phyloP scores from a whole-genome alignment of 169 alveolate species.

The Hammondia hammondi region DNA sequence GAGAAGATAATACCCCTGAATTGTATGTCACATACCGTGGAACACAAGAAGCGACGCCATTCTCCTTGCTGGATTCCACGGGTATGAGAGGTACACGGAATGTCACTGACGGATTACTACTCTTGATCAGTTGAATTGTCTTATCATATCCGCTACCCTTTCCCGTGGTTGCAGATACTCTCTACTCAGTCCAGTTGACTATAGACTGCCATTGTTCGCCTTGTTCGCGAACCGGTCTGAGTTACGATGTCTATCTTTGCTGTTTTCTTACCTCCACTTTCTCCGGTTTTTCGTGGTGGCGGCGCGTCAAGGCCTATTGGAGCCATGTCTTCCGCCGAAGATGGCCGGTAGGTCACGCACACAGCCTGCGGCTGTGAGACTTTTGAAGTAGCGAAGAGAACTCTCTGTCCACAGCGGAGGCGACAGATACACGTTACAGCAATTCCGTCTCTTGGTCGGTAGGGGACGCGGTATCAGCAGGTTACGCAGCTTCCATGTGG shows the following conservation, averaged over 20 bases:
- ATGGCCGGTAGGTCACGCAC: background rate
- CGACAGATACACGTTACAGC: background rate
- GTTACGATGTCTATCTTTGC: too few species aligned
- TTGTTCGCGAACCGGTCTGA: too few species aligned
- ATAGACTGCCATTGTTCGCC: too few species aligned
- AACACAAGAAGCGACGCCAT: too few species aligned
- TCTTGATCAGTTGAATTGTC: too few species aligned
- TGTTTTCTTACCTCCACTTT: background rate
- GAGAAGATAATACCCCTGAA: background rate
- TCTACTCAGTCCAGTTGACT: too few species aligned
- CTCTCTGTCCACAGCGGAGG: background rate
- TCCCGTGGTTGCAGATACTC: too few species aligned
- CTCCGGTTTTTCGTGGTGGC: background rate
- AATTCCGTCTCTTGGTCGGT: background rate
- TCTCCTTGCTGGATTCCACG: too few species aligned
- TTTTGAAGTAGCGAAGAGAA: background rate
- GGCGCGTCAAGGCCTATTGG: constrained; percentile 7
- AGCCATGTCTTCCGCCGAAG: constrained; percentile 24
- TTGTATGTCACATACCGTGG: background rate
- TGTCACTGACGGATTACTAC: too few species aligned
- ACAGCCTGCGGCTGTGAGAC: background rate
- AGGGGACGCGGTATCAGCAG: background rate
- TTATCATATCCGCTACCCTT: too few species aligned
- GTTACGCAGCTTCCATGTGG: background rate
- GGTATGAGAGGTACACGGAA: too few species aligned